Conservation (phyloP, 192 early-diverging fungal species). For the Umbelopsis vinacea region DNA sequence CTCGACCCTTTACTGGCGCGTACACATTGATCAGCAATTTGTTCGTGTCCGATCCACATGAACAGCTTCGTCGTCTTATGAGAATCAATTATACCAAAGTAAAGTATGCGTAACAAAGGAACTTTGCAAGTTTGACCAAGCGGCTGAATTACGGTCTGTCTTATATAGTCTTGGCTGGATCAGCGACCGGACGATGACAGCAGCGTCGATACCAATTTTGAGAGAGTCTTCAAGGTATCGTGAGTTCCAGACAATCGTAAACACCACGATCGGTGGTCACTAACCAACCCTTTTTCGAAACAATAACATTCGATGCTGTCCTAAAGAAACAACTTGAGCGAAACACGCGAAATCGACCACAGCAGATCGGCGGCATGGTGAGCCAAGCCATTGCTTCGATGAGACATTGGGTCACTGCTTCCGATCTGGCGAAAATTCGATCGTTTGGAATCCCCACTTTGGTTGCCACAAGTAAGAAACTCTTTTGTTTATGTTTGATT, state of each 20-base stretch:
- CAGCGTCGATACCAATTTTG: slow-evolving; percentile 30
- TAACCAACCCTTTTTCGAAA: no score
- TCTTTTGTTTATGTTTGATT: background rate
- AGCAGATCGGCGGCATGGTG: slow-evolving; percentile 25
- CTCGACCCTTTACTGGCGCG: slow-evolving; percentile 29
- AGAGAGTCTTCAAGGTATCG: slow-evolving; percentile 27
- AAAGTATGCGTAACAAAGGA: background rate
- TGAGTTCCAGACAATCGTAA: background rate
- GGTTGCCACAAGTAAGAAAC: slow-evolving; percentile 27
- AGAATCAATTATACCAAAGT: slow-evolving; percentile 36
- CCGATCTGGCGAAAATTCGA: slow-evolving; percentile 23
- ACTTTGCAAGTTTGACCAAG: background rate
- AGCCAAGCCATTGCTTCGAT: slow-evolving; percentile 33
- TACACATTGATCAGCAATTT: slow-evolving; percentile 33
- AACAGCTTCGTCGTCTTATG: slow-evolving; percentile 23
- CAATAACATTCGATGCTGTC: background rate
- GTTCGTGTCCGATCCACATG: slow-evolving; percentile 24
- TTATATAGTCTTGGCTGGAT: slow-evolving; percentile 13
- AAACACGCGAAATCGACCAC: slow-evolving; percentile 29
- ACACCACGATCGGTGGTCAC: no score
- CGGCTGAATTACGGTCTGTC: no score
- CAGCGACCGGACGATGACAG: slow-evolving; percentile 20
- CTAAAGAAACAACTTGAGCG: slow-evolving; percentile 14
- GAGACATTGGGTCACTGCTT: slow-evolving; percentile 30
- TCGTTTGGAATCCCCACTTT: slow-evolving; percentile 15